Evolutionary conservation across 768 basidiomycete species (phyloP).

Genomic region (Termitomyces sp.): DNA sequence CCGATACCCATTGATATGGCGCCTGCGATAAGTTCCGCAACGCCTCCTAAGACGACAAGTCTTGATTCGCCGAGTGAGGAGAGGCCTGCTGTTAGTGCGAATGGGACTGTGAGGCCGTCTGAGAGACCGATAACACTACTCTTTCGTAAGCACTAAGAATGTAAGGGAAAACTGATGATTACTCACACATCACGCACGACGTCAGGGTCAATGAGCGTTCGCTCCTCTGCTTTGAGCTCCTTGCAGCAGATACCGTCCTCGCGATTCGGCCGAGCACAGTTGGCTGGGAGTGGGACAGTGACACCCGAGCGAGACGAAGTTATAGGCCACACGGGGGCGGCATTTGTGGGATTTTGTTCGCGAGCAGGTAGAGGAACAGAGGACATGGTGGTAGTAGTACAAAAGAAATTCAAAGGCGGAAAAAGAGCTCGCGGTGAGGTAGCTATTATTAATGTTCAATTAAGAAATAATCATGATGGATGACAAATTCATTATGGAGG

Average conservation of each 20-base stretch:
- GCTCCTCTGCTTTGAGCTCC: constrained; percentile 80
- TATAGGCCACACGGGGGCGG: constrained; percentile 67
- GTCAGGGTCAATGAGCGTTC: constrained; percentile 82
- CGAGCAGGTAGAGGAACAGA: constrained; percentile 33
- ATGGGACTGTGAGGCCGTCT: constrained; percentile 88
- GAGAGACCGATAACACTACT: constrained; percentile 84
- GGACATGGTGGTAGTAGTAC: constrained; percentile 18
- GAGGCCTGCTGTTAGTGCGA: constrained; percentile 86
- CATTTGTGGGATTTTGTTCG: constrained; percentile 21
- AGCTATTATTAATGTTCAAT: too few species aligned
- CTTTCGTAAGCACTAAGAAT: neutral
- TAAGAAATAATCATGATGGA: too few species aligned
- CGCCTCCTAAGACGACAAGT: constrained; percentile 90
- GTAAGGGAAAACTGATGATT: neutral
- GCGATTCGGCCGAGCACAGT: constrained; percentile 54
- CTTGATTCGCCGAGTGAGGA: constrained; percentile 85
- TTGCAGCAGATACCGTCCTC: constrained; percentile 81
- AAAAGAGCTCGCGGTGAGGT: neutral
- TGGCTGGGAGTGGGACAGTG: constrained; percentile 45
- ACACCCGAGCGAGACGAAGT: constrained; percentile 35
- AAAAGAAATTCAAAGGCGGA: neutral
- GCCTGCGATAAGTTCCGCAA: constrained; percentile 95
- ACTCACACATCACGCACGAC: constrained; percentile 83
- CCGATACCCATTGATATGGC: constrained; percentile 99
- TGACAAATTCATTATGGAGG: too few species aligned